These are phyloP conservation scores for Schrenkiella parvula DNA, from an alignment of 345 rosid species.

Conservation along the genomic window DNA sequence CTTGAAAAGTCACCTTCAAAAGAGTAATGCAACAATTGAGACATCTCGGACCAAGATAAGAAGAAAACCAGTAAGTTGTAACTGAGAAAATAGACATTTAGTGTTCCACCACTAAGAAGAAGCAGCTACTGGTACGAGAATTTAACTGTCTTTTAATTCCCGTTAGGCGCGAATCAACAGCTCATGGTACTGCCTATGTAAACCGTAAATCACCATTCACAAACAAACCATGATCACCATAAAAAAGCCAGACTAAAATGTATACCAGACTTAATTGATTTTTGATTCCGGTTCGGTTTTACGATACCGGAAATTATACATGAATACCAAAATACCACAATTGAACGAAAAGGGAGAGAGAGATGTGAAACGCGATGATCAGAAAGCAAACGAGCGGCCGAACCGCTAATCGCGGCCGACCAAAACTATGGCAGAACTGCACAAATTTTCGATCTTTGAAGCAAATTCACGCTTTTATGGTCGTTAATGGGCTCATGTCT, in stretches of 20 bases:
- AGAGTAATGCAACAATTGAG: constrained; percentile 3
- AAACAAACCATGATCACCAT: not conserved
- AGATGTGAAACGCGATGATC: constrained; percentile 34
- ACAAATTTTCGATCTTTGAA: constrained; percentile 41
- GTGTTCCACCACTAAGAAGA: constrained; percentile 13
- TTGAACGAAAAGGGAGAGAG: not conserved
- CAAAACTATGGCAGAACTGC: constrained; percentile 54
- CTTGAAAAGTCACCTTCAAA: constrained; percentile 19
- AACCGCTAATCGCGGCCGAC: constrained; percentile 39
- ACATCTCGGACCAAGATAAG: constrained; percentile 7
- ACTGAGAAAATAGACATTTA: not conserved
- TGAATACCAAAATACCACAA: not conserved
- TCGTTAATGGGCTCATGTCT: constrained; percentile 52
- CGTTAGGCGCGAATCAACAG: not conserved
- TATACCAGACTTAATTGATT: not conserved
- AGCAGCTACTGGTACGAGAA: constrained; percentile 7
- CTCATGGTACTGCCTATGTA: not conserved
- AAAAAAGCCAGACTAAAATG: not conserved
- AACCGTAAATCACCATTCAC: not conserved
- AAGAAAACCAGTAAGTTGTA: not conserved
- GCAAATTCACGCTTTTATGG: constrained; percentile 53
- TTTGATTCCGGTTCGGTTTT: not conserved
- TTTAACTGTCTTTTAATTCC: not conserved
- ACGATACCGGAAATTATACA: constrained; percentile 5
- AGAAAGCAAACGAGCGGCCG: constrained; percentile 50